Conservation (phyloP, 129 eudicot genomes). For the Tanacetum coccineum region DNA sequence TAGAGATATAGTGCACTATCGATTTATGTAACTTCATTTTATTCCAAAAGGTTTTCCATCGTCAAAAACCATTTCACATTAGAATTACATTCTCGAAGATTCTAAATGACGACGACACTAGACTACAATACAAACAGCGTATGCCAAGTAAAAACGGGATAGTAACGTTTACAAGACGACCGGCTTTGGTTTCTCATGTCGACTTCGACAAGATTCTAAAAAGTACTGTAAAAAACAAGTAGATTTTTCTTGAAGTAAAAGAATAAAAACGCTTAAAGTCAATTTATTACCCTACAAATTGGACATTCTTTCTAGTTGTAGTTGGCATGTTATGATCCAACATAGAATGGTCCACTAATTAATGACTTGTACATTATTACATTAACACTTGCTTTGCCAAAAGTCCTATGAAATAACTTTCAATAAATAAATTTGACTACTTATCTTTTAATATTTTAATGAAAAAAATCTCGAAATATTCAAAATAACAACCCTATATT, state of each 20-base stretch:
- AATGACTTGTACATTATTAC: constrained; percentile 28
- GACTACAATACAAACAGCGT: background rate
- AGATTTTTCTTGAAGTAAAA: constrained; percentile 29
- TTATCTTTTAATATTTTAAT: no score
- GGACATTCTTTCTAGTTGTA: constrained; percentile 32
- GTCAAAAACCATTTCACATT: background rate
- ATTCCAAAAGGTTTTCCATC: constrained; percentile 2
- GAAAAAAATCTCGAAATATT: background rate
- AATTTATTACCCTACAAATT: constrained; percentile 35
- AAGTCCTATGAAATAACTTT: constrained; percentile 21
- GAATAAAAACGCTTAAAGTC: constrained; percentile 25
- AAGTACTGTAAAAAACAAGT: no score
- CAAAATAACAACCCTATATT: background rate
- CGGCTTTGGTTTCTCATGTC: background rate
- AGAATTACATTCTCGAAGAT: background rate
- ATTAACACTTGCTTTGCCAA: background rate
- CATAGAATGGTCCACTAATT: constrained; percentile 26
- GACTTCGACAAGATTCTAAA: constrained; percentile 10
- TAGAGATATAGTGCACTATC: background rate
- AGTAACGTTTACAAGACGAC: background rate
- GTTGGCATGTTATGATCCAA: constrained; percentile 38
- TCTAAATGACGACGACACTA: background rate
- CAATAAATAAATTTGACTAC: no score
- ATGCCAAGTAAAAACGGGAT: background rate
- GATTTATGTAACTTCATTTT: background rate